A percentile compares a stretch with the other conserved stretches of the same genome.
These are phyloP conservation scores for Macrotyloma uniflorum DNA, from an alignment of 306 rosid genomes.

Conservation along the genomic window DNA sequence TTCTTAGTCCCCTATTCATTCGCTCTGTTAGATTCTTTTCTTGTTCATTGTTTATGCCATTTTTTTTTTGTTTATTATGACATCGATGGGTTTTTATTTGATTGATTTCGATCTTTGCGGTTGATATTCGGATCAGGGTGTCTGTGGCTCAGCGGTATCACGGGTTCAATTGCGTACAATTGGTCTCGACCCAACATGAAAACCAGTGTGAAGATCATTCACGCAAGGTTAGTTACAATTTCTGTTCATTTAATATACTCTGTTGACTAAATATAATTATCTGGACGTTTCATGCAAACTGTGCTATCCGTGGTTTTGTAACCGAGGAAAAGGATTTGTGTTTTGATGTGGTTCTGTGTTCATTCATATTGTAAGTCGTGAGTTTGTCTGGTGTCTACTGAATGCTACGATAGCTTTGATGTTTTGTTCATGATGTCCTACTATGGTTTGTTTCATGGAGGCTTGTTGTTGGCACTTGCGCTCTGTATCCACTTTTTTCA, in stretches of 20 bases:
- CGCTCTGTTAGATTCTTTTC: background rate
- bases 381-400: background rate
- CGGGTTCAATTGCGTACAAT: constrained; percentile 90
- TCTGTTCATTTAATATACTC: background rate
- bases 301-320: background rate
- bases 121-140: constrained; percentile 52
- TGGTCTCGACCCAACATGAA: constrained; percentile 98
- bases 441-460: background rate
- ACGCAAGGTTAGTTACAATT: constrained; percentile 65
- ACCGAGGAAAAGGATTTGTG: background rate
- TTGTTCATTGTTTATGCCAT: background rate
- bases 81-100: background rate
- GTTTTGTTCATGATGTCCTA: constrained; percentile 2
- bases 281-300: background rate
- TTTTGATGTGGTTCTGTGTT: background rate
- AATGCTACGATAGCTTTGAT: background rate
- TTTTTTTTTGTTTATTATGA: background rate
- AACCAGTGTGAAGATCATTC: constrained; percentile 91
- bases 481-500: background rate
- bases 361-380: background rate
- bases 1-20: background rate
- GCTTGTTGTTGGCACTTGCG: background rate
- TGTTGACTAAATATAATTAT: background rate
- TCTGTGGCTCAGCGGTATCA: constrained; percentile 86
- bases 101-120: background rate